Evolutionary conservation across 371 early-diverging fungal species (phyloP).

Genomic region (Mortierella sp.): DNA sequence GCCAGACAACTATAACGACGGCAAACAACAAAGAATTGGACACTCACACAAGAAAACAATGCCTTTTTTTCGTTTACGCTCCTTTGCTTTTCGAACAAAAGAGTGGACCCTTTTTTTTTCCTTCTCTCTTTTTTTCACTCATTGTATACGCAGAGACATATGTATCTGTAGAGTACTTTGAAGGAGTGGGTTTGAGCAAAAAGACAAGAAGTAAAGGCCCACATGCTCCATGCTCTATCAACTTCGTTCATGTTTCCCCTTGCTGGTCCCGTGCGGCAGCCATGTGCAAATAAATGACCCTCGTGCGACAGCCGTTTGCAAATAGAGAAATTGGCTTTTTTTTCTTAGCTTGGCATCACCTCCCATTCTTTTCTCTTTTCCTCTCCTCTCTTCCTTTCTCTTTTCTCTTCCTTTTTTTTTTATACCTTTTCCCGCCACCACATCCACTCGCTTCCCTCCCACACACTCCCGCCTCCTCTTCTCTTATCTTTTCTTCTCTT

Average conservation of each 20-base stretch:
- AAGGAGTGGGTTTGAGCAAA: too few species aligned
- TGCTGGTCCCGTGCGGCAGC: background rate
- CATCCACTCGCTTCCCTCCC: slow-evolving; percentile 7
- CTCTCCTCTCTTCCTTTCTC: background rate
- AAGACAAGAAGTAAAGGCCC: too few species aligned
- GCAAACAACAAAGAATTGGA: too few species aligned
- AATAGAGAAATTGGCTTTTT: background rate
- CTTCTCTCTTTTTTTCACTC: background rate
- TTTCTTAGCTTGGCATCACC: background rate
- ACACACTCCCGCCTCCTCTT: background rate
- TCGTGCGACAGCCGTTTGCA: background rate
- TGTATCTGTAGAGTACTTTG: too few species aligned
- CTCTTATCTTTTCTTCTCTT: slow-evolving; percentile 8
- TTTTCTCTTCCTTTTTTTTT: background rate
- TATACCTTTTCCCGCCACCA: slow-evolving; percentile 9
- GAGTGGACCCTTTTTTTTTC: background rate
- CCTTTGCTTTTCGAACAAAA: background rate
- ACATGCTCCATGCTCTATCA: too few species aligned
- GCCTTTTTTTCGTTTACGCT: background rate
- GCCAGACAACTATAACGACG: background rate
- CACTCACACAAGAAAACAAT: slow-evolving; percentile 1
- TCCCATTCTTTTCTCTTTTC: background rate
- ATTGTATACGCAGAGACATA: too few species aligned
- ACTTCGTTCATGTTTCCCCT: too few species aligned
- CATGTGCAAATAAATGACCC: background rate